Evolutionary conservation across 331 rosid species (phyloP).

Genomic region (Arachis monticola): DNA sequence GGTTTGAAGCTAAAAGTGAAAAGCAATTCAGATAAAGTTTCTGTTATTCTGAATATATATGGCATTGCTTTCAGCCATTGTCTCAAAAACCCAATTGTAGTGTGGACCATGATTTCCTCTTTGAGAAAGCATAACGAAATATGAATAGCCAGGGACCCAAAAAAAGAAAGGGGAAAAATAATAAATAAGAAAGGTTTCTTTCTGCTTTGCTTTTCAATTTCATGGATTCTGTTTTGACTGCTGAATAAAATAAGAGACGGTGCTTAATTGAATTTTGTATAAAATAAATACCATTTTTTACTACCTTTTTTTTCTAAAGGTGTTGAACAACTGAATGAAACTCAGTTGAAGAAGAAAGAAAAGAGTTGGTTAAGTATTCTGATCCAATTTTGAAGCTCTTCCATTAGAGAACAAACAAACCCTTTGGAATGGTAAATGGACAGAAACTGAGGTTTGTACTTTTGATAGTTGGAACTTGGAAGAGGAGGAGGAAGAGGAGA

Average conservation of each 20-base stretch:
- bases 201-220: conserved; percentile 23
- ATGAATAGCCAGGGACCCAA: too few relatives aligned
- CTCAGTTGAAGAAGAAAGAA: background rate
- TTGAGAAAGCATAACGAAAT: conserved; percentile 23
- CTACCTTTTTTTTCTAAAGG: background rate
- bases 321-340: conserved; percentile 19
- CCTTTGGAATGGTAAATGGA: background rate
- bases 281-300: background rate
- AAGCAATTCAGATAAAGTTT: too few relatives aligned
- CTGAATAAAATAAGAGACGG: conserved; percentile 22
- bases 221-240: background rate
- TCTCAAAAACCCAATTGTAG: conserved; percentile 16
- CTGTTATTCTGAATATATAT: background rate
- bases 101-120: conserved; percentile 42
- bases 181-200: background rate
- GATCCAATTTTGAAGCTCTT: conserved; percentile 16
- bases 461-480: conserved; percentile 44
- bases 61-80: background rate
- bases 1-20: too few relatives aligned
- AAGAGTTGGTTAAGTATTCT: conserved; percentile 12
- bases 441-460: conserved; percentile 29
- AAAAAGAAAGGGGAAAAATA: too few relatives aligned
- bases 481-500: conserved; percentile 8
- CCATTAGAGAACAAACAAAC: background rate
- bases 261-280: background rate